phyloP scores from a whole-genome alignment of 2,329 filamentous ascomycete genomes.

The Chalaropsis ovoidea region DNA sequence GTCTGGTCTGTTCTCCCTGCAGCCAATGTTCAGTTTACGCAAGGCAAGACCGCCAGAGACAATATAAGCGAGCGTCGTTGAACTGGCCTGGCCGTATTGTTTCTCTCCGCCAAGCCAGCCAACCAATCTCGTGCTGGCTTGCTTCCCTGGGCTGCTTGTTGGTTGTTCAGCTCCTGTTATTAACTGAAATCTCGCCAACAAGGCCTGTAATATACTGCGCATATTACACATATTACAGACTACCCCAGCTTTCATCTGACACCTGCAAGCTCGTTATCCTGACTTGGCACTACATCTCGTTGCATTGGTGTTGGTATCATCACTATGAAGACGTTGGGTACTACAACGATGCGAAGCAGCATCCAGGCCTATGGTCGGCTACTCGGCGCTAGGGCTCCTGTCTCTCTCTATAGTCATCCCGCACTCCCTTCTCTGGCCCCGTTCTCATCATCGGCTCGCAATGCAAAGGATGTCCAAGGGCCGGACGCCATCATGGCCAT shows the following conservation, averaged over 20 bases:
- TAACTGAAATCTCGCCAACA: constrained; percentile 3
- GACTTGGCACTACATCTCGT: neutral
- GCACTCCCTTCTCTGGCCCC: neutral
- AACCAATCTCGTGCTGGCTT: neutral
- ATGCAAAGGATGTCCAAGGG: neutral
- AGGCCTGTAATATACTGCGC: neutral
- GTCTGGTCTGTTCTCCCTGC: neutral
- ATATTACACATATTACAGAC: neutral
- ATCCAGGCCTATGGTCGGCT: neutral
- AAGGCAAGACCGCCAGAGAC: neutral
- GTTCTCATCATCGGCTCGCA: neutral
- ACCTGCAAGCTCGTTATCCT: neutral
- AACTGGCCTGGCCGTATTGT: neutral
- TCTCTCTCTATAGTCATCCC: neutral
- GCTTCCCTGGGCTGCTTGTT: neutral
- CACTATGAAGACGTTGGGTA: neutral
- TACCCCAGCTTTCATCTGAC: neutral
- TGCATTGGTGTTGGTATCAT: neutral
- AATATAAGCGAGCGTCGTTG: constrained; percentile 9
- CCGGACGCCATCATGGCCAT: neutral
- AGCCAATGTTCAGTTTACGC: too few relatives aligned
- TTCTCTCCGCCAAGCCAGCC: neutral
- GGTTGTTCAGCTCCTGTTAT: neutral
- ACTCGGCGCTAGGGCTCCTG: neutral
- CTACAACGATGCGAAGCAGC: neutral